Base-by-base conservation (phyloP, 2,329 filamentous ascomycete species). In the Xylaria sp. region DNA sequence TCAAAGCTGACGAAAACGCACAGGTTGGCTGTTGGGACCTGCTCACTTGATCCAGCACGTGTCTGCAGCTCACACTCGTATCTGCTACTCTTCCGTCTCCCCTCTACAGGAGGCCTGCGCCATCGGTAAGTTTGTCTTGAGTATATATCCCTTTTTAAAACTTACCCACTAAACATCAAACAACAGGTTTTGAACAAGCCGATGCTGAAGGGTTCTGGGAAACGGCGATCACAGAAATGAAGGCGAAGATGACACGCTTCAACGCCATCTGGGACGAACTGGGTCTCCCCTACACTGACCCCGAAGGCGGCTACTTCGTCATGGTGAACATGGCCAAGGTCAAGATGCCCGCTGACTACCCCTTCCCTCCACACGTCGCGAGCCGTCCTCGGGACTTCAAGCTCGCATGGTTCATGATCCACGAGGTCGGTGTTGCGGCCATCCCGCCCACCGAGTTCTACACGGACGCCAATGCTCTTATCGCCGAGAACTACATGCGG, bases 361-460 rank as follows among this genome's bases (percentile, higher is more conserved):
- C 88, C 0, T 97, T 97, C 79, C 94, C 94, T 34, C 80, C 87
- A 1, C 91, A 97, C 71, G 93, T 99, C 42, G 90, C 89, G 11
- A 86, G 81, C 70, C 84, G 94, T 1, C 91, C 94, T 23, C 82
- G 94, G 35, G 94, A 99, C 74, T 99, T 97, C 78, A 91, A 96
- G 80, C 83, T 99, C 52, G 85, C 87, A 42, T 99, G 93, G 93
- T 97, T 97, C 78, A 77, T 97, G 68, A 99, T 99, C 75, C 92
- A 92, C 73, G 93, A 99, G 78, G 80, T 99, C 18, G 94, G 94
- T 8, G 91, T 99, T 34, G 94, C 94, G 2, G 92, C 93, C 7
- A 97, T 99, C 63, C 94, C 94, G 16, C 94, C 94, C 0, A 96
- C 92, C 0, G 94, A 99, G 75, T 99, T 99, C 75, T 97, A 97